Percentiles rank a stretch among this genome's conserved stretches.
These are phyloP conservation scores for Zygosaccharomyces sapae DNA, from an alignment of 1,139 yeast species.

Conservation along the genomic window DNA sequence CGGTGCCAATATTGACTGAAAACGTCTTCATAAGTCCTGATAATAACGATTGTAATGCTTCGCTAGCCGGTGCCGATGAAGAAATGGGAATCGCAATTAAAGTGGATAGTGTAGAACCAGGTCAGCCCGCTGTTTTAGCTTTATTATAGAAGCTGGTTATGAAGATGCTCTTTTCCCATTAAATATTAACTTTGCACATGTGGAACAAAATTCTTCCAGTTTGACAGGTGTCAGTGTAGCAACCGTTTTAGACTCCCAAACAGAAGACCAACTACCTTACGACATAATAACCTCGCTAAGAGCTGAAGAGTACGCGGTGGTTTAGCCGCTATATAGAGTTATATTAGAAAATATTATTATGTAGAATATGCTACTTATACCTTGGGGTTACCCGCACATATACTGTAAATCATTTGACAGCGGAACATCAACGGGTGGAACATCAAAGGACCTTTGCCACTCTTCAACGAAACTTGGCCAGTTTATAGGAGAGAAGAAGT, in stretches of 20 bases:
- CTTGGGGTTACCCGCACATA: conserved; percentile 4
- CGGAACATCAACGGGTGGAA: background rate
- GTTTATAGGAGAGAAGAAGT: too few species aligned
- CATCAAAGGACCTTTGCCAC: conserved; percentile 3
- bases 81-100: conserved; percentile 54
- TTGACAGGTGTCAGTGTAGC: conserved; percentile 46
- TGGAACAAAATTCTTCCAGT: conserved; percentile 36
- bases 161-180: conserved; percentile 92
- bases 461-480: background rate
- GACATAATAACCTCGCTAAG: conserved; percentile 59
- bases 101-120: conserved; percentile 46
- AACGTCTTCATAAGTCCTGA: conserved; percentile 54
- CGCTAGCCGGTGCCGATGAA: conserved; percentile 49
- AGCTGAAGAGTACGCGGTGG: conserved; percentile 64
- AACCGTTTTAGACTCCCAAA: conserved; percentile 40
- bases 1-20: conserved; percentile 59
- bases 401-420: background rate
- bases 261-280: conserved; percentile 57
- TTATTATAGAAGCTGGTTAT: conserved; percentile 64
- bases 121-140: conserved; percentile 74
- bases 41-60: conserved; percentile 44
- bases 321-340: conserved; percentile 31
- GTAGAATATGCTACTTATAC: conserved; percentile 7
- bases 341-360: conserved; percentile 1
- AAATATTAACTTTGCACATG: conserved; percentile 19